A percentile compares a stretch with the other conserved stretches of the same genome.
Conservation (phyloP, 768 basidiomycete genomes). For the Boletus rubroflammeus region DNA sequence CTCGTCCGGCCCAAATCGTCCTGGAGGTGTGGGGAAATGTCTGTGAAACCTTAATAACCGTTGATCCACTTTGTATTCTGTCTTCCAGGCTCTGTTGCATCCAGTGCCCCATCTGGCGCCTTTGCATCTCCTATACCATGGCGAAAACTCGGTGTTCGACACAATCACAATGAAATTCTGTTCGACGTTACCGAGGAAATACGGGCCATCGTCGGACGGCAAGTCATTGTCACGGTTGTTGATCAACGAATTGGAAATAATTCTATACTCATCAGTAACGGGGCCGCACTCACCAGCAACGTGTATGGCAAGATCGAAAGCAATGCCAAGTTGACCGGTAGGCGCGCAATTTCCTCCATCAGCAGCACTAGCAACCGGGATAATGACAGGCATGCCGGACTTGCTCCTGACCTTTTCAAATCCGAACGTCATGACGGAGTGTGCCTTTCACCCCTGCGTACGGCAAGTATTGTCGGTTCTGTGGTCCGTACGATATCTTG, state of each 20-base stretch:
- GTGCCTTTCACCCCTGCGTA: conserved; percentile 90
- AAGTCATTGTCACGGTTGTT: not conserved
- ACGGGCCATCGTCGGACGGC: conserved; percentile 42
- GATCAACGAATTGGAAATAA: not conserved
- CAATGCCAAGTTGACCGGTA: conserved; percentile 75
- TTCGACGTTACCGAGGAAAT: conserved; percentile 88
- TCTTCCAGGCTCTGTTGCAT: conserved; percentile 30
- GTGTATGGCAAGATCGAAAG: conserved; percentile 78
- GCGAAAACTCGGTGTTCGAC: conserved; percentile 79
- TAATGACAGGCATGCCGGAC: conserved; percentile 76
- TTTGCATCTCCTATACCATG: conserved; percentile 93
- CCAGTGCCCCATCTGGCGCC: conserved; percentile 39
- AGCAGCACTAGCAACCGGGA: not conserved
- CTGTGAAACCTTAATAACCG: not conserved
- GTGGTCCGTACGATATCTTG: conserved; percentile 1
- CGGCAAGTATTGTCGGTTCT: conserved; percentile 47
- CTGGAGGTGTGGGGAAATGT: conserved; percentile 22
- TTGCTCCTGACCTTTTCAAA: conserved; percentile 74
- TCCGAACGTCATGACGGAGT: conserved; percentile 67
- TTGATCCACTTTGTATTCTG: not conserved
- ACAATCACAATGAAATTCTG: conserved; percentile 88
- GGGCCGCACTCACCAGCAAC: conserved; percentile 58
- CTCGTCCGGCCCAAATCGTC: conserved; percentile 25
- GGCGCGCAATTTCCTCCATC: not conserved
- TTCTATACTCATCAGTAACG: conserved; percentile 45